Evolutionary conservation across 805 yeast species (phyloP), one percentile per base, ranked within the genome.

Genomic region (Cyberlindnera misumaiensis): DNA sequence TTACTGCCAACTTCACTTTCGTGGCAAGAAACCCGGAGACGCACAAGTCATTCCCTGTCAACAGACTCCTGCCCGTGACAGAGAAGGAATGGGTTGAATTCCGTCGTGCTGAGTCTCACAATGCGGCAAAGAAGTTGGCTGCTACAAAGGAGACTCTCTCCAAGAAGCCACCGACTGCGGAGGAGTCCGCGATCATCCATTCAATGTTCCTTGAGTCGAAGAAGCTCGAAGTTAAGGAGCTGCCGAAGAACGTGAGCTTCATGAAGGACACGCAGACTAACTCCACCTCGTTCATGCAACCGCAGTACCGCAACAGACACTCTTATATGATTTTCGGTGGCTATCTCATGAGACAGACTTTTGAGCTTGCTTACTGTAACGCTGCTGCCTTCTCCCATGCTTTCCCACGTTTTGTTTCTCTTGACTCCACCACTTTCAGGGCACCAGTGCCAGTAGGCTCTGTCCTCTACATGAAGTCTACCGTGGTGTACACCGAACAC

Each of bases 391-490:
- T 89, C 53, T 69, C 96, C 2, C 79, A 78, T 47, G 79, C 90
- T 12, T 77, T 82, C 43, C 96, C 97, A 31, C 71, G 96, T 56
- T 89, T 89, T 50, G 84, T 87, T 10, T 83, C 95, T 2, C 70
- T 89, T 48, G 97, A 89, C 58, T 82, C 93, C 16, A 87, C 96
- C 31, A 83, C 94, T 17, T 89, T 89, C 70, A 80, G 83, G 53
- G 83, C 89, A 14, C 97, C 97, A 3, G 97, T 89, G 7, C 97
- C 97, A 2, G 96, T 89, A 13, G 97, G 97, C 1, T 79, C 89
- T 1, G 95, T 90, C 8, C 65, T 89, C 43, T 83, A 80, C 46
- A 77, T 87, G 78, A 73, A 77, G 38, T 93, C 97, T 1, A 68
- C 80, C 15, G 85, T 89, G 7, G 86, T 83, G 17, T 87, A 89